Percentiles rank a stretch among this genome's conserved stretches.
phyloP scores from a whole-genome alignment of 805 yeast genomes.

The Saccharomyces kudriavzevii region DNA sequence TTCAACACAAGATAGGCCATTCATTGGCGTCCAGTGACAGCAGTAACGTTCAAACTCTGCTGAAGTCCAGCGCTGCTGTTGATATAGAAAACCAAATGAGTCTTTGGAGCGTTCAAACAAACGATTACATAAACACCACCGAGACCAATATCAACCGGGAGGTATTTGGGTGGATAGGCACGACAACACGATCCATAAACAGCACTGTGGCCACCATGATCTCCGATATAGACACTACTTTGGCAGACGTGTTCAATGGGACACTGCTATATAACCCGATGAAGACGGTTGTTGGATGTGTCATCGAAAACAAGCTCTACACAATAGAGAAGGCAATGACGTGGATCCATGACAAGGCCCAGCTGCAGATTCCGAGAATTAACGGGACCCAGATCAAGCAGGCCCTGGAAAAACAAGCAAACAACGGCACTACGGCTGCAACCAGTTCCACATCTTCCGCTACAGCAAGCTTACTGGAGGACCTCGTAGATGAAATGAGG shows the following conservation, averaged over 20 bases:
- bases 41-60: neutral
- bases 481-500: slow-evolving; percentile 21
- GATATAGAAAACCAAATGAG: slow-evolving; percentile 30
- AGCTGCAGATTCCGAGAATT: slow-evolving; percentile 49
- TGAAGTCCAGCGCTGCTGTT: slow-evolving; percentile 4
- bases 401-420: slow-evolving; percentile 12
- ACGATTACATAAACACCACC: slow-evolving; percentile 41
- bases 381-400: slow-evolving; percentile 27
- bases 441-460: slow-evolving; percentile 1
- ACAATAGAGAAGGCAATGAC: slow-evolving; percentile 61
- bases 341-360: slow-evolving; percentile 66
- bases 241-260: slow-evolving; percentile 53
- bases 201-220: slow-evolving; percentile 52
- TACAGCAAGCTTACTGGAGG: slow-evolving; percentile 4
- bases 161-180: slow-evolving; percentile 57
- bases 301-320: slow-evolving; percentile 63
- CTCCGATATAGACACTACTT: slow-evolving; percentile 46
- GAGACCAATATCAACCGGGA: slow-evolving; percentile 52
- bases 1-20: slow-evolving; percentile 6
- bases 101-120: slow-evolving; percentile 51
- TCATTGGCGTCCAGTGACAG: neutral
- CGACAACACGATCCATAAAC: slow-evolving; percentile 51
- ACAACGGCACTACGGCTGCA: slow-evolving; percentile 1
- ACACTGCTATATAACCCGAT: slow-evolving; percentile 63
- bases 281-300: slow-evolving; percentile 64